phyloP scores from a whole-genome alignment of 2,329 filamentous ascomycete species.

The Fusarium tupiense region DNA sequence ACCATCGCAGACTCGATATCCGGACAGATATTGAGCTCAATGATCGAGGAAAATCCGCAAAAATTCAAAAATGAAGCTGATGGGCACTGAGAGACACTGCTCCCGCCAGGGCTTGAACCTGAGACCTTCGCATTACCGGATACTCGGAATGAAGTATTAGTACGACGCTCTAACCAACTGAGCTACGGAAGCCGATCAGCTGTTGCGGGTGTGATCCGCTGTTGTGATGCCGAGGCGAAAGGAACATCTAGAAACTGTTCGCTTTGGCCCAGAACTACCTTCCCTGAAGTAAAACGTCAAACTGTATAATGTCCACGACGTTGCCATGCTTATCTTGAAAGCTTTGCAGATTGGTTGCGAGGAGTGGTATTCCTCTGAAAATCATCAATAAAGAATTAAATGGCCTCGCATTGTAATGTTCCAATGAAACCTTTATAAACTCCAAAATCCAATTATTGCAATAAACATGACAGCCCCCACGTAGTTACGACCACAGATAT shows the following conservation, averaged over 20 bases:
- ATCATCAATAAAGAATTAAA: background rate
- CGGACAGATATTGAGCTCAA: background rate
- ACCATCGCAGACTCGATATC: background rate
- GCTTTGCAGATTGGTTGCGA: no score
- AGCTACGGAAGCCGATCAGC: conserved; percentile 44
- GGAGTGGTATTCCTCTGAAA: background rate
- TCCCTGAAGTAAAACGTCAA: background rate
- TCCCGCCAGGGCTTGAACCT: conserved; percentile 45
- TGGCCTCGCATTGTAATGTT: background rate
- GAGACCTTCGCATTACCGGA: conserved; percentile 44
- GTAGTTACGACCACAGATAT: background rate
- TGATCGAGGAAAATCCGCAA: background rate
- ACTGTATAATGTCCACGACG: background rate
- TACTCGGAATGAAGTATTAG: conserved; percentile 37
- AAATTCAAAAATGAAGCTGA: conserved; percentile 13
- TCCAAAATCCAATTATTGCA: background rate
- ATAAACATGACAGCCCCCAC: conserved; percentile 8
- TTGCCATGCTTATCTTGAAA: background rate
- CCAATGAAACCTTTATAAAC: background rate
- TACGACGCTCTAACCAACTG: conserved; percentile 46
- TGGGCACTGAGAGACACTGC: conserved; percentile 33
- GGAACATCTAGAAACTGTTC: background rate
- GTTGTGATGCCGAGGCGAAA: background rate
- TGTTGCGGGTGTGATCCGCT: background rate
- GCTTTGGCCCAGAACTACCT: background rate